phyloP scores from a whole-genome alignment of 1,284 basidiomycete species.

The Golubevia sp. region DNA sequence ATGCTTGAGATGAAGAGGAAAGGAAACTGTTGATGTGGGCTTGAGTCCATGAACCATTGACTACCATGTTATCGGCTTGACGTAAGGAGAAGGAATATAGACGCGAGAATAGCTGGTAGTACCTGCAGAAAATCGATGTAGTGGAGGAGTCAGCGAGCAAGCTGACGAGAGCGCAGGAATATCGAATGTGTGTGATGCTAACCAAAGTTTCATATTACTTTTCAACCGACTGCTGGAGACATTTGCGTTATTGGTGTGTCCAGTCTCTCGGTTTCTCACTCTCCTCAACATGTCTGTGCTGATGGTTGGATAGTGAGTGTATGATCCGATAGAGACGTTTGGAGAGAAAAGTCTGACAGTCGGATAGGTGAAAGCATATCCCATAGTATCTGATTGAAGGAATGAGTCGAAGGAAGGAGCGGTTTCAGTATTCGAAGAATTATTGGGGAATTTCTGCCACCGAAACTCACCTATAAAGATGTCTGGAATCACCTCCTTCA shows the following conservation, averaged over 20 bases:
- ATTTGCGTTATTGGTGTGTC: conserved; percentile 71
- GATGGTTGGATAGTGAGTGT: conserved; percentile 96
- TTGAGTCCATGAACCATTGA: conserved; percentile 94
- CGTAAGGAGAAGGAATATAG: conserved; percentile 79
- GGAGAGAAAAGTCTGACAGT: conserved; percentile 70
- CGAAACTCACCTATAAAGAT: conserved; percentile 77
- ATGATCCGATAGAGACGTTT: conserved; percentile 78
- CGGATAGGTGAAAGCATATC: conserved; percentile 91
- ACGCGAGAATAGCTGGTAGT: conserved; percentile 85
- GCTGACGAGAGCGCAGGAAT: not conserved
- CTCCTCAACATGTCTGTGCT: conserved; percentile 87
- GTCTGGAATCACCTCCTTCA: conserved; percentile 75
- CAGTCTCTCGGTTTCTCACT: conserved; percentile 68
- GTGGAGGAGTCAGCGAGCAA: conserved; percentile 6
- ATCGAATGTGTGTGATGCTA: not conserved
- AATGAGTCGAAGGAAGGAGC: not conserved
- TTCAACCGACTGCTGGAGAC: conserved; percentile 63
- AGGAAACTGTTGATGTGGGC: conserved; percentile 69
- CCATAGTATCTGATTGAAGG: conserved; percentile 97
- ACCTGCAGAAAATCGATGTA: conserved; percentile 65
- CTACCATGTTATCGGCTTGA: conserved; percentile 76
- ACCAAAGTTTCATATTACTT: no score
- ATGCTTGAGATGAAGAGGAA: not conserved
- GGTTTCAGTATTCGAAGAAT: no score
- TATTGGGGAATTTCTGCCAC: not conserved